Conservation (phyloP, 352 stramenopile species). For the Pythium volutum region DNA sequence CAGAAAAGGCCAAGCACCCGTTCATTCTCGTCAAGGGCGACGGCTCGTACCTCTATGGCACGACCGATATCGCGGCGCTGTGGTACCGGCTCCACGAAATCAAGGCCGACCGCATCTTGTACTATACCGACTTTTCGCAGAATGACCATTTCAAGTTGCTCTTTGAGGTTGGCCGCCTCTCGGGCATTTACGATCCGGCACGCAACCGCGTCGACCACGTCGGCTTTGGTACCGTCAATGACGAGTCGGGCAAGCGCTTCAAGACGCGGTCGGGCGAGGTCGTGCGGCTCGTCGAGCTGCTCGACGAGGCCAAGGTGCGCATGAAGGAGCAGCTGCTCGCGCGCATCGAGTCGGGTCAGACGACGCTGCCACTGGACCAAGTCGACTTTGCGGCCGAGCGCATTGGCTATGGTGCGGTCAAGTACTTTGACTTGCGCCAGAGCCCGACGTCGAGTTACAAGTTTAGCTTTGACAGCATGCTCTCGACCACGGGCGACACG, state of each 20-base stretch:
- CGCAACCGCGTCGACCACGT: slow-evolving; percentile 87
- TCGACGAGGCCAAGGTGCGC: slow-evolving; percentile 95
- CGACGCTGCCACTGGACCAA: slow-evolving; percentile 85
- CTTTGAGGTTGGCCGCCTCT: slow-evolving; percentile 78
- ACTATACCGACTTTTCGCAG: slow-evolving; percentile 89
- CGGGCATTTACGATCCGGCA: slow-evolving; percentile 67
- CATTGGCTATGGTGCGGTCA: slow-evolving; percentile 98
- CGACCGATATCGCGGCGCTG: slow-evolving; percentile 82
- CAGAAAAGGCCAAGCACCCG: slow-evolving; percentile 85
- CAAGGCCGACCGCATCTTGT: slow-evolving; percentile 78
- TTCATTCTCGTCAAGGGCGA: slow-evolving; percentile 87
- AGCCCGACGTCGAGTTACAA: slow-evolving; percentile 98
- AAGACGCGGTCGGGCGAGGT: slow-evolving; percentile 98
- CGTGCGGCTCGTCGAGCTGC: slow-evolving; percentile 97
- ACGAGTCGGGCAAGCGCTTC: slow-evolving; percentile 92
- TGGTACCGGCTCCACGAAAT: slow-evolving; percentile 85
- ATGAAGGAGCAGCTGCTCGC: slow-evolving; percentile 94
- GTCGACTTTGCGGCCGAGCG: slow-evolving; percentile 92
- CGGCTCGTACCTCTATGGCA: slow-evolving; percentile 83
- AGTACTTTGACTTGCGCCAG: slow-evolving; percentile 99
- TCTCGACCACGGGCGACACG: slow-evolving; percentile 99
- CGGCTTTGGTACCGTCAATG: slow-evolving; percentile 85
- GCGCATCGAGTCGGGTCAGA: slow-evolving; percentile 91
- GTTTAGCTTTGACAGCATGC: slow-evolving; percentile 99
- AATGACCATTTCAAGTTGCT: slow-evolving; percentile 86